Percentiles rank a stretch among this genome's conserved stretches.
These are phyloP conservation scores for Neoscytalidium dimidiatum DNA, from an alignment of 2,329 filamentous ascomycete genomes.

Conservation along the genomic window DNA sequence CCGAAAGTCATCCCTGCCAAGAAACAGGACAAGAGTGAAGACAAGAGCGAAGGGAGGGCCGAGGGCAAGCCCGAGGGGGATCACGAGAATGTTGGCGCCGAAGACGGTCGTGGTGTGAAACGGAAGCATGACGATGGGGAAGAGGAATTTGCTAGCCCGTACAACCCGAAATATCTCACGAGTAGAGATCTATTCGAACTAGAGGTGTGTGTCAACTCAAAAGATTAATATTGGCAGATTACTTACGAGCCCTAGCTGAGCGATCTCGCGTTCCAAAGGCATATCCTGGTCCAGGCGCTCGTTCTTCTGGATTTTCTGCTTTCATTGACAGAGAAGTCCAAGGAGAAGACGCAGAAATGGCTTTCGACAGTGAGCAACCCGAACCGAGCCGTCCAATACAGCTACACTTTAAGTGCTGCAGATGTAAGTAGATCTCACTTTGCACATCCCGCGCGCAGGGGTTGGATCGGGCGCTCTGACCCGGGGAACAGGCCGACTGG, in stretches of 20 bases:
- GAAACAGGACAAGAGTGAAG: constrained; percentile 40
- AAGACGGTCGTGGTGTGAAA: constrained; percentile 59
- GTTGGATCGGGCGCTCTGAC: constrained; percentile 8
- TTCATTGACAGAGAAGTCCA: constrained; percentile 81
- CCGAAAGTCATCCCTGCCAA: constrained; percentile 68
- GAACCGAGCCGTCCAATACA: constrained; percentile 78
- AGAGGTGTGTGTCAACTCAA: constrained; percentile 61
- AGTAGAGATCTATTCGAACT: constrained; percentile 94
- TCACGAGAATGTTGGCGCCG: constrained; percentile 40
- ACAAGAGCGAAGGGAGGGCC: constrained; percentile 40
- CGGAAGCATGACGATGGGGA: constrained; percentile 67
- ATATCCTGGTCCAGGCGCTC: constrained; percentile 91
- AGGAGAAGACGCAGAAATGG: constrained; percentile 59
- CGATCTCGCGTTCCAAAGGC: constrained; percentile 89
- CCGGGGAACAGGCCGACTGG: constrained; percentile 70
- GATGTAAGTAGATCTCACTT: constrained; percentile 62
- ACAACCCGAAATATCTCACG: constrained; percentile 99
- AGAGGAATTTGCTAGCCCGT: constrained; percentile 68
- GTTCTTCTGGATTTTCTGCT: constrained; percentile 94
- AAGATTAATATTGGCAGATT: not conserved
- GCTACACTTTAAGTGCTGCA: constrained; percentile 75
- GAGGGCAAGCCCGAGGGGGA: not conserved
- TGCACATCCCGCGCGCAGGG: constrained; percentile 14
- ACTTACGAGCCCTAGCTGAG: constrained; percentile 64
- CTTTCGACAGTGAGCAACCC: constrained; percentile 71